A percentile compares a stretch with the other conserved stretches of the same genome.
phyloP scores from a whole-genome alignment of 352 stramenopile genomes.

The Phytophthora constricta region DNA sequence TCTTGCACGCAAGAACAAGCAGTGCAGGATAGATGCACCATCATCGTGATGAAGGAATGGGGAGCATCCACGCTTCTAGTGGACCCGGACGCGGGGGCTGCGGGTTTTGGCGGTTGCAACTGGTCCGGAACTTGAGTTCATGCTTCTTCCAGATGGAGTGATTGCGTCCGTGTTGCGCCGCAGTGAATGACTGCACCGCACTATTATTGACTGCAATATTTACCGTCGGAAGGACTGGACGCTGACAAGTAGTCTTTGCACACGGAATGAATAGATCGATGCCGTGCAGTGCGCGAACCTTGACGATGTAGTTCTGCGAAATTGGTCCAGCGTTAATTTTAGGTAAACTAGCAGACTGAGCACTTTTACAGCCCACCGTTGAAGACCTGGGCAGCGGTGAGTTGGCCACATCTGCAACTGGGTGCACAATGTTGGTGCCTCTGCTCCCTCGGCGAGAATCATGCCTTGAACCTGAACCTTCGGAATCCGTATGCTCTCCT shows the following conservation, averaged over 20 bases:
- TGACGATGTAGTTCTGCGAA: slow-evolving; percentile 20
- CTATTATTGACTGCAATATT: slow-evolving; percentile 18
- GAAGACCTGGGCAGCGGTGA: slow-evolving; percentile 3
- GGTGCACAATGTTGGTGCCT: slow-evolving; percentile 22
- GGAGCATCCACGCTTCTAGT: background rate
- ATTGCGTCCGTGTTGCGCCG: slow-evolving; percentile 39
- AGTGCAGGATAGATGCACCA: slow-evolving; percentile 14
- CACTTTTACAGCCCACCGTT: background rate
- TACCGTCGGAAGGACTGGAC: slow-evolving; percentile 6
- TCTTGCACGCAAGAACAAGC: slow-evolving; percentile 14
- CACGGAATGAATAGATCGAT: slow-evolving; percentile 27
- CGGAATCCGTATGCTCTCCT: background rate
- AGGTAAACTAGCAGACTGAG: too few species aligned
- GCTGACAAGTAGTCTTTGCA: slow-evolving; percentile 15
- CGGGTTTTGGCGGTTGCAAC: background rate
- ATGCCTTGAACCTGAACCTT: slow-evolving; percentile 10
- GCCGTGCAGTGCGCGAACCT: slow-evolving; percentile 27
- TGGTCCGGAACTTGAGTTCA: slow-evolving; percentile 23
- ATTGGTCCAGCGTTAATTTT: background rate
- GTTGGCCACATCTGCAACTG: background rate
- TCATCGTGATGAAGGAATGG: slow-evolving; percentile 23
- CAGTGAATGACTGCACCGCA: slow-evolving; percentile 17
- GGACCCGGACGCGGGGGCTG: background rate
- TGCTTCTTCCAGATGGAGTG: slow-evolving; percentile 45
- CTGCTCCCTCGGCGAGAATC: slow-evolving; percentile 8